Conservation (phyloP, 75 land plant genomes). For the Picea glauca region DNA sequence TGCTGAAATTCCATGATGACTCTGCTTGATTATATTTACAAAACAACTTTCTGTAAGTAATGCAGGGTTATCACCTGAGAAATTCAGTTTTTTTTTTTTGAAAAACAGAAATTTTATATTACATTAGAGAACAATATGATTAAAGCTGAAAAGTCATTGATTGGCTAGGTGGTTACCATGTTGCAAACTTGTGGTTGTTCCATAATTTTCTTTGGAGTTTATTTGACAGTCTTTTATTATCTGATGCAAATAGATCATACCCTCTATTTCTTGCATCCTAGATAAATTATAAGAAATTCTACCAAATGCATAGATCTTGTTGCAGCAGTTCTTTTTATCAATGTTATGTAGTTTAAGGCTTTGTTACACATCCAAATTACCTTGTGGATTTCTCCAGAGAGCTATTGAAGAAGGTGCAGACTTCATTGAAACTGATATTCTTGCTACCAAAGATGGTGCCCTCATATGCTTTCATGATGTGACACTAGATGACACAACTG, state of each 20-base stretch:
- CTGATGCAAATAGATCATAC: background rate
- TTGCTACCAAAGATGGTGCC: constrained; percentile 77
- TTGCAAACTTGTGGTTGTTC: background rate
- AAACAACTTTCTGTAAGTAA: too few relatives aligned
- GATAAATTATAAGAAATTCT: background rate
- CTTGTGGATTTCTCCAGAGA: constrained; percentile 24
- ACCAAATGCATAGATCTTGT: background rate
- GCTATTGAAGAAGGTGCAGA: constrained; percentile 95
- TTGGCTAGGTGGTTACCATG: too few relatives aligned
- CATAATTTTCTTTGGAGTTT: background rate
- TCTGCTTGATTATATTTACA: background rate
- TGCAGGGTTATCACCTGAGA: too few relatives aligned
- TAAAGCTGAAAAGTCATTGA: too few relatives aligned
- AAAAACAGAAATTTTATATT: too few relatives aligned
- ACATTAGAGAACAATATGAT: too few relatives aligned
- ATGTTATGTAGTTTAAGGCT: background rate
- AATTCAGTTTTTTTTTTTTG: too few relatives aligned
- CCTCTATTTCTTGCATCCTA: background rate
- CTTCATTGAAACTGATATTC: constrained; percentile 88
- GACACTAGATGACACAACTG: constrained; percentile 68
- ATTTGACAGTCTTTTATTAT: background rate
- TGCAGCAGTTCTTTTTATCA: background rate
- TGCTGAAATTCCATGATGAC: background rate
- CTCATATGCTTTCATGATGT: constrained; percentile 90
- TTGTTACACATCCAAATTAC: background rate